A percentile compares a stretch with the other conserved stretches of the same genome.
Evolutionary conservation across 768 basidiomycete species (phyloP).

Genomic region (Myochromella boudieri): DNA sequence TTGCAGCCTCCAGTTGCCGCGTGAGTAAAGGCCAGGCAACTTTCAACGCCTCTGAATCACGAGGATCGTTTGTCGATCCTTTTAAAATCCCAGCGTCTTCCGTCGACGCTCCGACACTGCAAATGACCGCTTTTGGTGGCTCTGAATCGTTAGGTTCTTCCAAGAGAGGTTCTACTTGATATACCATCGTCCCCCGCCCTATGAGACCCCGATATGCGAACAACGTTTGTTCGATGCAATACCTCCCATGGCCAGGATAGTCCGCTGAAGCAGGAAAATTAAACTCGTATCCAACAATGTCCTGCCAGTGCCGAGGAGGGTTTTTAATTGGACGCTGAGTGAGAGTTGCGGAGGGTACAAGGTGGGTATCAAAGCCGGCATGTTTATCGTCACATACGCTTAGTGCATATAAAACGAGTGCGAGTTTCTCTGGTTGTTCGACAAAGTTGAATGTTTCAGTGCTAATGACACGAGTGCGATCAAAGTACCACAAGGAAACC

Average conservation of each 20-base stretch:
- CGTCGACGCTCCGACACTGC: too few relatives aligned
- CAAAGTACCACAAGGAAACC: constrained; percentile 26
- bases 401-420: constrained; percentile 18
- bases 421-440: constrained; percentile 16
- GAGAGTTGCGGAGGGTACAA: not conserved
- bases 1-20: too few relatives aligned
- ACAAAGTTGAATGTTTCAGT: constrained; percentile 19
- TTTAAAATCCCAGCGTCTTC: too few relatives aligned
- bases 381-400: constrained; percentile 9
- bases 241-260: not conserved
- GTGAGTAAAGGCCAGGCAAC: too few relatives aligned
- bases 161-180: constrained; percentile 6
- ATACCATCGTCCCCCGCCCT: constrained; percentile 21
- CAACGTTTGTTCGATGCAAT: constrained; percentile 3
- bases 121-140: too few relatives aligned
- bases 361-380: constrained; percentile 11
- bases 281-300: not conserved
- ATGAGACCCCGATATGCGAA: constrained; percentile 17
- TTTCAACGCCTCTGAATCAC: too few relatives aligned
- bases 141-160: too few relatives aligned
- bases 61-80: too few relatives aligned
- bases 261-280: not conserved
- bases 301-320: not conserved
- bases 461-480: constrained; percentile 20
- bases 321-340: not conserved